Evolutionary conservation across 2,329 filamentous ascomycete genomes (phyloP), one percentile per base, ranked within the genome.

Genomic region (Neonectria sp.): DNA sequence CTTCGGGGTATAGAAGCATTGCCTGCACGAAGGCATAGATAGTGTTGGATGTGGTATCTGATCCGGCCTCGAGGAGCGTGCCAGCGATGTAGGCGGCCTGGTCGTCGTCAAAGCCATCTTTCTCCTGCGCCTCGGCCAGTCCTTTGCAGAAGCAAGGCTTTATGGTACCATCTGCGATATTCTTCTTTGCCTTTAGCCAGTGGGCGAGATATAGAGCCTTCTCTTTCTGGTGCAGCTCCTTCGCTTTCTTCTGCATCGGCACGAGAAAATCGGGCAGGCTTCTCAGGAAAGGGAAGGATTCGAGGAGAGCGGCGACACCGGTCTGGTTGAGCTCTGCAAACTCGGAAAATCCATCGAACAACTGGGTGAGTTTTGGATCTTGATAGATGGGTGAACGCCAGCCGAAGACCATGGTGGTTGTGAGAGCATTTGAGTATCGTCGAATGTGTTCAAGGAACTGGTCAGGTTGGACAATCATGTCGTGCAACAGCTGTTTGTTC

Each of bases 1-100:
- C 82, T 1, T 79, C 79, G 2, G 79, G 78, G 17, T 81, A 78
- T 1, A 84, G 69, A 0, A 80, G 70, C 84, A 88, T 86, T 6
- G 86, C 86, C 24, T 84, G 77, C 1, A 85, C 75, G 12, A 82
- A 75, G 68, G 77, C 79, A 11, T 73, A 64, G 6, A 82, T 58
- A 0, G 76, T 72, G 0, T 75, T 69, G 0, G 77, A 72, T 0
- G 75, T 73, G 0, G 77, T 79, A 35, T 82, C 80, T 3, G 80
- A 74, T 0, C 76, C 79, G 2, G 79, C 78, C 7, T 78, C 75
- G n/a, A 75, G 71, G 8, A 78, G 53, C n/a, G 72, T 77, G 4
- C 76, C 79, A 3, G 80, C 55, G 9, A 77, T 70, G 46, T 78
- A 78, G 11, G 78, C 78, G 13, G 52, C 52, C 15, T 55, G 29